Conservation (phyloP, 2,329 filamentous ascomycete species). For the Raffaelea deltoideospora region DNA sequence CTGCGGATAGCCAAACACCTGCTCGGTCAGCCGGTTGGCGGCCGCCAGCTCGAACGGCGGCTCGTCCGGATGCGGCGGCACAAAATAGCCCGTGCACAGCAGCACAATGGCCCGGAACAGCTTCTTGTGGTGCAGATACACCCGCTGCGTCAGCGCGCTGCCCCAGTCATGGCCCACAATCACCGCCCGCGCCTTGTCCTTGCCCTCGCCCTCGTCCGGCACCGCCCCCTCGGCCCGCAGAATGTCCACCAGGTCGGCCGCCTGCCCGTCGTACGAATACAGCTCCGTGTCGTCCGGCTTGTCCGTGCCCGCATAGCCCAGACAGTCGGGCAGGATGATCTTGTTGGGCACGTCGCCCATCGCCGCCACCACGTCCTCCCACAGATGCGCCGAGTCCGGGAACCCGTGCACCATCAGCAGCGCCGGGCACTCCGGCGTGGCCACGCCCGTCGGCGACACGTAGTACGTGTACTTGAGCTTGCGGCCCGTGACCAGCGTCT, state of each 20-base stretch:
- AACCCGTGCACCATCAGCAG: conserved; percentile 32
- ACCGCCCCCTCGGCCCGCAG: conserved; percentile 16
- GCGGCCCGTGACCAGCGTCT: conserved; percentile 15
- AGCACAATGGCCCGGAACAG: conserved; percentile 25
- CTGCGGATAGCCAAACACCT: conserved; percentile 20
- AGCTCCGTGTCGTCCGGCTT: conserved; percentile 21
- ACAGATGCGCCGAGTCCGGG: conserved; percentile 29
- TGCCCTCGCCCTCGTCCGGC: neutral
- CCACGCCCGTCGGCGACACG: conserved; percentile 7
- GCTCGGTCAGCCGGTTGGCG: conserved; percentile 16
- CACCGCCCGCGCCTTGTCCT: conserved; percentile 18
- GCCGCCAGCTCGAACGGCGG: conserved; percentile 20
- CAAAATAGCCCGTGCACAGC: conserved; percentile 25
- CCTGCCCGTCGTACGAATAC: conserved; percentile 22
- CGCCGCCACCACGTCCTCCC: conserved; percentile 20
- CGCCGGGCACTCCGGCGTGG: conserved; percentile 10
- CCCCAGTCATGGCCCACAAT: conserved; percentile 37
- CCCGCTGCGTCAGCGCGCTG: conserved; percentile 20
- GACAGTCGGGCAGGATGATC: conserved; percentile 21
- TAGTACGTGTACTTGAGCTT: conserved; percentile 27
- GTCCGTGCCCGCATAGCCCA: conserved; percentile 23
- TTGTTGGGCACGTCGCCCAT: conserved; percentile 18
- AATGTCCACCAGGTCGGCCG: conserved; percentile 23
- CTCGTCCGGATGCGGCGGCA: conserved; percentile 16
- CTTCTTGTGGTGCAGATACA: conserved; percentile 25